Evolutionary conservation across 495 filamentous ascomycete genomes (phyloP), one percentile per base, ranked within the genome.

Genomic region (Evernia prunastri): DNA sequence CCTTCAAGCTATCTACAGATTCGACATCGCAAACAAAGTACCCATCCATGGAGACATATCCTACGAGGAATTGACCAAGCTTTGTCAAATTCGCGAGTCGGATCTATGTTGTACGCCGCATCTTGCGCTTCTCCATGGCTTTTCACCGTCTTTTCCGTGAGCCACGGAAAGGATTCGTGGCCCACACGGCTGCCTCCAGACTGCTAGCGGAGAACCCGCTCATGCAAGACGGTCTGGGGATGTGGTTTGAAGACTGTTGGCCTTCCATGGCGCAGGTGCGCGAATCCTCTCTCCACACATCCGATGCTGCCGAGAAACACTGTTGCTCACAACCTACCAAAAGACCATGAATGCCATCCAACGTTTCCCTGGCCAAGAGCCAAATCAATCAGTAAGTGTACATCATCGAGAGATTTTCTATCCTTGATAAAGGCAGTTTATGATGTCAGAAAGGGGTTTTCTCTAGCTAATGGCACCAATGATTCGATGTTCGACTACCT

Each of bases 71-170:
- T 74, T 84, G 7, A 71, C 80, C 36, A 45, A 66, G 53, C 72
- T 72, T 58, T 78, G 75, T 1, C 63, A 73, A 2, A 68, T 83
- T 17, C 76, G 80, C 60, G 69, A 78, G 40, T 70, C 73, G 66
- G 81, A 81, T 64, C 71, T 84, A 13, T n/a, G n/a, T n/a, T n/a
- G n/a, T n/a, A n/a, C 72, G 76, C 36, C 79, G 82, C 39, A 63
- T 83, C 33, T 69, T 85, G 23, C 82, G 82, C 12, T 74, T 82
- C 58, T 80, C 77, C 54, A 85, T 85, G 73, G 81, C 78, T 56
- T 60, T 58, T 40, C 67, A 84, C 62, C 74, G 75, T 27, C 78
- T 85, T 63, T 87, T 87, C 74, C 65, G 69, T n/a, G 58, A 60
- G 58, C 40, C 53, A 20, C 61, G 49, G 35, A 79, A 78, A 1